These are phyloP conservation scores for Teratosphaeria destructans DNA, from an alignment of 2,329 filamentous ascomycete genomes.

Conservation along the genomic window DNA sequence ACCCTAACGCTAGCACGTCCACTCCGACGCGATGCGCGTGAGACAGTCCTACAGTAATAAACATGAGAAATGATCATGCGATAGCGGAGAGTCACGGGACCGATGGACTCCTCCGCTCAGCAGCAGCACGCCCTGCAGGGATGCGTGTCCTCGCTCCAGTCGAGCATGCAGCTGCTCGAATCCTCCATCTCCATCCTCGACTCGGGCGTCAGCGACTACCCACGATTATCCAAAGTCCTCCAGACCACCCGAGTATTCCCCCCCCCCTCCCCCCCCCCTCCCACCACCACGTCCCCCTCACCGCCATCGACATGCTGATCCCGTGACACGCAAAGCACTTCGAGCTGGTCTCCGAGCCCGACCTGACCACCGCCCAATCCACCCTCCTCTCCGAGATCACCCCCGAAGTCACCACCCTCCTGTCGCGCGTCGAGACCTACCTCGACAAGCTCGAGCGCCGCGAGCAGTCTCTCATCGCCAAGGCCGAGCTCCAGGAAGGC, in stretches of 20 bases:
- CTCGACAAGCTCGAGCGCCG: constrained; percentile 73
- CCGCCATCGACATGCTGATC: not conserved
- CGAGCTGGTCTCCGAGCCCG: constrained; percentile 78
- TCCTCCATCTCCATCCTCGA: constrained; percentile 55
- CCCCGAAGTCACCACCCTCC: constrained; percentile 70
- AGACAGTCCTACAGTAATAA: too few species aligned
- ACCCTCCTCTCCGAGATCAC: constrained; percentile 79
- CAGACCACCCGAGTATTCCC: constrained; percentile 47
- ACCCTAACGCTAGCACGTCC: not conserved
- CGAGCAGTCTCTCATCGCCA: constrained; percentile 73
- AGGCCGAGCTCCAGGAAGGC: constrained; percentile 73
- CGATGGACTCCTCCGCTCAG: constrained; percentile 18
- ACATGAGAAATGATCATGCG: not conserved
- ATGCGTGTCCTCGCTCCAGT: constrained; percentile 50
- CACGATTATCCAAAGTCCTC: constrained; percentile 51
- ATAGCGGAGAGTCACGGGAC: not conserved
- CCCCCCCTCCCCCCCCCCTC: too few species aligned
- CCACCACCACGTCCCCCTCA: too few species aligned
- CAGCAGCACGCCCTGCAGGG: constrained; percentile 40
- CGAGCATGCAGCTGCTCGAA: constrained; percentile 51
- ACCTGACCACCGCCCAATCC: constrained; percentile 70
- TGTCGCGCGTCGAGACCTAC: constrained; percentile 72
- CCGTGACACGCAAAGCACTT: constrained; percentile 73
- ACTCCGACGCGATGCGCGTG: not conserved
- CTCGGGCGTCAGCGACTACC: constrained; percentile 52